Base-by-base conservation (phyloP, 2,329 filamentous ascomycete species). In the Trichoderma afroharzianum region DNA sequence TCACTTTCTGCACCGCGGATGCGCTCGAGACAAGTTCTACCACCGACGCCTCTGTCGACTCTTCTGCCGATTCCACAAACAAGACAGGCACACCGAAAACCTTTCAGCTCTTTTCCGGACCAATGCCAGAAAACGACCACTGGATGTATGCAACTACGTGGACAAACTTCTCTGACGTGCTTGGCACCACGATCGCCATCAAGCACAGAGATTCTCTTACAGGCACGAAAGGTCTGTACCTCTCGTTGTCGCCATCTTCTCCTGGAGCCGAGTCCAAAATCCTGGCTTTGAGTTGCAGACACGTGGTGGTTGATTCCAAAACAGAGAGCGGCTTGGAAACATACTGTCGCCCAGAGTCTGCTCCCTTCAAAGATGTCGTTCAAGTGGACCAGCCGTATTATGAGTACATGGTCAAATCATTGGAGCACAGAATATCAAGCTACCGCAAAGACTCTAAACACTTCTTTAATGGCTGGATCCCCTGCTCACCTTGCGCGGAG, bases 341-440 rank as follows among this genome's bases (percentile, higher is more conserved):
- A 57, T 55, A 63, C 12, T 14, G n/a, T 55, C 47, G 43, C n/a
- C 43, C 28, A 11, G 7, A 30, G 28, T 47, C 32, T 26, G 43
- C 6, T 8, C 15, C 39, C 11, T 15, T 55, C n/a, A 70, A 39
- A 57, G 59, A 64, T 30, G 43, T 47, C 32, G 32, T 70, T 24
- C 68, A 70, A 57, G 30, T 70, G 8, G 58, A 32, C 21, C 68
- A 70, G 59, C 47, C 68, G n/a, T 12, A 47, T 6, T 63, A 70
- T n/a, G 66, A 24, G 36, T 6, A 11, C 43, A 50, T 50, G 43
- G 39, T 43, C 39, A 43, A 18, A 43, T 43, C 15, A 8, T 43
- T 43, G 7, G 7, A 43, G 15, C 6, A 3, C 36, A n/a, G 15
- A n/a, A 9, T 43, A 43, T 43, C 39, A n/a, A 9, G 7, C 7